Percentiles rank a stretch among this genome's conserved stretches.
Evolutionary conservation across 768 basidiomycete genomes (phyloP).

Genomic region (Cubamyces lactineus): DNA sequence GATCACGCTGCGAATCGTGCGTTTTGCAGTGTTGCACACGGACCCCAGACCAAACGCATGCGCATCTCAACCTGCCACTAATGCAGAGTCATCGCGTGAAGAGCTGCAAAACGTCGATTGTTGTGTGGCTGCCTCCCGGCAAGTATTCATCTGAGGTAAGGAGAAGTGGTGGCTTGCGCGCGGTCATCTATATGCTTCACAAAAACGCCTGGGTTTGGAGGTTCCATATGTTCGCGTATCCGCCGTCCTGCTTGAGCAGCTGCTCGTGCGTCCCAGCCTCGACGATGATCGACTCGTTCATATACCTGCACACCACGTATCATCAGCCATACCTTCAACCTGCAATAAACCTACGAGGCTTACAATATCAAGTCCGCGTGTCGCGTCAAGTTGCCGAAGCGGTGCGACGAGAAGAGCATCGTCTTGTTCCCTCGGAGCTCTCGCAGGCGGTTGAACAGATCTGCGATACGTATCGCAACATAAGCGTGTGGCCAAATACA

Average conservation of each 20-base stretch:
- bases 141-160: no score
- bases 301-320: slow-evolving; percentile 52
- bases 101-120: no score
- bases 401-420: slow-evolving; percentile 82
- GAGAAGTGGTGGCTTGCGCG: no score
- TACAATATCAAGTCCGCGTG: slow-evolving; percentile 66
- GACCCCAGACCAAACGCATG: no score
- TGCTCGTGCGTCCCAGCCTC: slow-evolving; percentile 71
- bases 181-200: slow-evolving; percentile 1
- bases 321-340: not conserved
- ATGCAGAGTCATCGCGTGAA: no score
- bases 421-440: slow-evolving; percentile 74
- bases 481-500: not conserved
- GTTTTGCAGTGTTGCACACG: no score
- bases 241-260: slow-evolving; percentile 56
- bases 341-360: not conserved
- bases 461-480: slow-evolving; percentile 30
- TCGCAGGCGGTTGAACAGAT: slow-evolving; percentile 73
- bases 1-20: no score
- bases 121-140: no score
- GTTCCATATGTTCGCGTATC: slow-evolving; percentile 73
- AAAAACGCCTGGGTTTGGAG: slow-evolving; percentile 74
- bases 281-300: slow-evolving; percentile 61
- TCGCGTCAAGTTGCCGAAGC: slow-evolving; percentile 72
- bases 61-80: no score